A percentile compares a stretch with the other conserved stretches of the same genome.
These are phyloP conservation scores for Ligustrum vulgare DNA, from an alignment of 257 asterid species.

Conservation along the genomic window DNA sequence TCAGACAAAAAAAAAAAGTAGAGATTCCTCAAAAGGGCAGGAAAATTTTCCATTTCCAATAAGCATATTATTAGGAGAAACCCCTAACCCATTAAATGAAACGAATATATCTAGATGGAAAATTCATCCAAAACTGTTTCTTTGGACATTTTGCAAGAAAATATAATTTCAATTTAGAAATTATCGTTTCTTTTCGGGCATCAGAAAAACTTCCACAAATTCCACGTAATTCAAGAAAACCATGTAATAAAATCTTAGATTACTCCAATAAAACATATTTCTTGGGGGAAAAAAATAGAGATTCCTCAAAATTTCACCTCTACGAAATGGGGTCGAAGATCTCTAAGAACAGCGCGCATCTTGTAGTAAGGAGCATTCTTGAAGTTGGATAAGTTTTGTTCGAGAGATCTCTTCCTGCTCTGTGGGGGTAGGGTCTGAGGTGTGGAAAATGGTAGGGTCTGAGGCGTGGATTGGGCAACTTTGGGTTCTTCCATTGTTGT, in stretches of 20 bases:
- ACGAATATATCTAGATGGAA: not conserved
- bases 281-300: not conserved
- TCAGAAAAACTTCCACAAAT: not conserved
- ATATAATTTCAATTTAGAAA: not conserved
- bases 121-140: not conserved
- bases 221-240: slow-evolving; percentile 2
- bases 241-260: not conserved
- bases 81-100: not conserved
- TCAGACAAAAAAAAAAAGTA: not conserved
- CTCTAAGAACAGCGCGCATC: slow-evolving; percentile 60
- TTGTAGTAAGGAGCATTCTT: slow-evolving; percentile 64
- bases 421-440: slow-evolving; percentile 21
- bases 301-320: slow-evolving; percentile 40
- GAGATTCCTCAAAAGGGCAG: not conserved
- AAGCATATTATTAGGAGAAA: not conserved
- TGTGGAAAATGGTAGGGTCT: slow-evolving; percentile 16
- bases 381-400: slow-evolving; percentile 26
- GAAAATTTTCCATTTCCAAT: not conserved
- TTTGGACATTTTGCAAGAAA: not conserved
- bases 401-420: slow-evolving; percentile 61
- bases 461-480: slow-evolving; percentile 14
- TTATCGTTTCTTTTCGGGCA: not conserved
- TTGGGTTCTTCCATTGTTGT: slow-evolving; percentile 42
- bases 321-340: slow-evolving; percentile 77
- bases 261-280: not conserved